Conservation (phyloP, 2,329 filamentous ascomycete genomes). For the Cryphonectria nitschkei region DNA sequence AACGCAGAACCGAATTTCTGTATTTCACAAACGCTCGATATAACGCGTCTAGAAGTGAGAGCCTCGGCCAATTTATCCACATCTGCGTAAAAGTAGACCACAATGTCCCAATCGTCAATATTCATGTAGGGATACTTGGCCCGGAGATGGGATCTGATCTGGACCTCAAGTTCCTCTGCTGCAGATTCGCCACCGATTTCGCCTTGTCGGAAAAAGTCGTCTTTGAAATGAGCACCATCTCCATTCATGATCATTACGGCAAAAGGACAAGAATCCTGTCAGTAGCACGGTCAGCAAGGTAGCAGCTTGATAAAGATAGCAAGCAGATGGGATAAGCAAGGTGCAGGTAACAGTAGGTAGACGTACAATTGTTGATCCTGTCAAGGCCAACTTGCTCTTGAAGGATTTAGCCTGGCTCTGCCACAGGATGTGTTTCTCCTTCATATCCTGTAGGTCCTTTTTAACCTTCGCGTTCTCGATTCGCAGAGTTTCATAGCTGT, state of each 20-base stretch:
- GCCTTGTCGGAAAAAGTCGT: conserved; percentile 38
- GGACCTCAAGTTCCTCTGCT: conserved; percentile 36
- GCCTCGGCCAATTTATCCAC: conserved; percentile 39
- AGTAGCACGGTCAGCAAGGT: background rate
- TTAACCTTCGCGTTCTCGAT: conserved; percentile 8
- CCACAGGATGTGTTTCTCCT: conserved; percentile 25
- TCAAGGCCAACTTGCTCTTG: conserved; percentile 21
- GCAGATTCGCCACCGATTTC: conserved; percentile 40
- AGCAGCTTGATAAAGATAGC: background rate
- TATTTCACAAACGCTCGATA: conserved; percentile 34
- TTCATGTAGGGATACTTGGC: conserved; percentile 33
- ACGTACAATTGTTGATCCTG: conserved; percentile 23
- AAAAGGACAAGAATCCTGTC: conserved; percentile 39
- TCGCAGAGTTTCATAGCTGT: conserved; percentile 20
- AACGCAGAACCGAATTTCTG: conserved; percentile 41
- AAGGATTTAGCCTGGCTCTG: conserved; percentile 24
- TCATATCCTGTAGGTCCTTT: conserved; percentile 23
- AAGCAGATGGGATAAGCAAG: background rate
- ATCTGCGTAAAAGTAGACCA: conserved; percentile 41
- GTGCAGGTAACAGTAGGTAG: background rate
- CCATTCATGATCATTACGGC: conserved; percentile 42
- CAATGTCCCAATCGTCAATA: conserved; percentile 39
- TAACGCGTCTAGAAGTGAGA: conserved; percentile 35
- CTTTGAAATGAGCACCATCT: conserved; percentile 41
- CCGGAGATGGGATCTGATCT: conserved; percentile 34